Conservation (phyloP, 2,329 filamentous ascomycete species). For the Microdochium paspali region DNA sequence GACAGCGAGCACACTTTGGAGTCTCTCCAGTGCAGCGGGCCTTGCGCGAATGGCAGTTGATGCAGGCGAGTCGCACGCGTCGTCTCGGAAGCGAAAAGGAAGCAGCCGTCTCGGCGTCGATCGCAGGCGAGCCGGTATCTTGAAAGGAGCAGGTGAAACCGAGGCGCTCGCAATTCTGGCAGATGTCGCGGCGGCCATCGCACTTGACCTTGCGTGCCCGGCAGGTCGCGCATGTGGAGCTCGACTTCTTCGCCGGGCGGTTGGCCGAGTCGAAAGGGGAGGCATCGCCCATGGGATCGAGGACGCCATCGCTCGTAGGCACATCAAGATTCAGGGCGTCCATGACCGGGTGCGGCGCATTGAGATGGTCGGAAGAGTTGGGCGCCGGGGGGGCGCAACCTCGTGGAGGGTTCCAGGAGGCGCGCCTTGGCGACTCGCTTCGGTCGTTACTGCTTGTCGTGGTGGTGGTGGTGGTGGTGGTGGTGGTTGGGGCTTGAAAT, state of each 20-base stretch:
- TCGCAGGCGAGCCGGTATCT: constrained; percentile 27
- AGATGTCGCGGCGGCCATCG: constrained; percentile 41
- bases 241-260: constrained; percentile 15
- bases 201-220: constrained; percentile 49
- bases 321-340: background rate
- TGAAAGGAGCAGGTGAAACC: constrained; percentile 49
- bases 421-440: too few relatives aligned
- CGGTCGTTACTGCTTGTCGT: too few relatives aligned
- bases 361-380: background rate
- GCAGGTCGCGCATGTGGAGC: constrained; percentile 42
- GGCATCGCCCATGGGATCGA: background rate
- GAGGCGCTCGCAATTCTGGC: constrained; percentile 49
- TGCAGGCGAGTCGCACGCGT: constrained; percentile 46
- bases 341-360: background rate
- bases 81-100: constrained; percentile 37
- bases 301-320: background rate
- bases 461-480: too few relatives aligned
- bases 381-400: background rate
- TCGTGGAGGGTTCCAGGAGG: background rate
- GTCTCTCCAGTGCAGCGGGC: constrained; percentile 49
- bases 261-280: background rate
- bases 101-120: constrained; percentile 22
- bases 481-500: too few relatives aligned
- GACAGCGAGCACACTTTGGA: constrained; percentile 43
- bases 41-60: constrained; percentile 48